These are phyloP conservation scores for Zostera marina DNA, from an alignment of 116 monocot genomes.

Conservation along the genomic window DNA sequence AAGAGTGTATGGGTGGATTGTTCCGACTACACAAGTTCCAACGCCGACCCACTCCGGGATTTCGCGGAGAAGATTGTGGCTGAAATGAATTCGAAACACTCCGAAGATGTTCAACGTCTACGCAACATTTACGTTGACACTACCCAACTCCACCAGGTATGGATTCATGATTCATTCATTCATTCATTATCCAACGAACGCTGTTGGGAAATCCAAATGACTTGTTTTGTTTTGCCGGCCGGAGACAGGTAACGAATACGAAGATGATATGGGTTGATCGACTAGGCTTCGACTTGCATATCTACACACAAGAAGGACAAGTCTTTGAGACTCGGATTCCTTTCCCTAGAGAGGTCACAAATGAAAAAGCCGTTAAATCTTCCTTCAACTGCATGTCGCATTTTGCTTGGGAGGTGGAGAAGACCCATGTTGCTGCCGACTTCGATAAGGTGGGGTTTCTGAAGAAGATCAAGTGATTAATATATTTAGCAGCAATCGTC, in stretches of 20 bases:
- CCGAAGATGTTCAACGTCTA: slow-evolving; percentile 68
- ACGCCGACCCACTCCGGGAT: slow-evolving; percentile 75
- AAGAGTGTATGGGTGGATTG: slow-evolving; percentile 50
- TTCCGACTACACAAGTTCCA: slow-evolving; percentile 49
- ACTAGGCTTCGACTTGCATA: slow-evolving; percentile 67
- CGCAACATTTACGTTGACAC: slow-evolving; percentile 58
- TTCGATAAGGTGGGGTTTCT: slow-evolving; percentile 53
- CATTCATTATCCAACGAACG: no score
- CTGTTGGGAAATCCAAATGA: no score
- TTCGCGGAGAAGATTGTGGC: slow-evolving; percentile 66
- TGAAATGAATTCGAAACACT: slow-evolving; percentile 63
- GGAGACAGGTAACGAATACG: slow-evolving; percentile 38
- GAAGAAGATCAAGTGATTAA: slow-evolving; percentile 50
- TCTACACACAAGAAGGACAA: slow-evolving; percentile 27
- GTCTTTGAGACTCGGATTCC: slow-evolving; percentile 59
- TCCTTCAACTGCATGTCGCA: slow-evolving; percentile 90
- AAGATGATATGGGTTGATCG: slow-evolving; percentile 87
- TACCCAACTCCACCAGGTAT: no score
- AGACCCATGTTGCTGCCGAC: slow-evolving; percentile 37
- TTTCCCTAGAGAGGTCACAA: slow-evolving; percentile 66
- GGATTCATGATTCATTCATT: no score
- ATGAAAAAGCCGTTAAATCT: slow-evolving; percentile 84
- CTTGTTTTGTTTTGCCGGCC: no score
- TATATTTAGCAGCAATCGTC: no score
- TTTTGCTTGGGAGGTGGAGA: slow-evolving; percentile 92